Evolutionary conservation across 805 yeast genomes (phyloP).

Genomic region (Starmerella tilneyi): DNA sequence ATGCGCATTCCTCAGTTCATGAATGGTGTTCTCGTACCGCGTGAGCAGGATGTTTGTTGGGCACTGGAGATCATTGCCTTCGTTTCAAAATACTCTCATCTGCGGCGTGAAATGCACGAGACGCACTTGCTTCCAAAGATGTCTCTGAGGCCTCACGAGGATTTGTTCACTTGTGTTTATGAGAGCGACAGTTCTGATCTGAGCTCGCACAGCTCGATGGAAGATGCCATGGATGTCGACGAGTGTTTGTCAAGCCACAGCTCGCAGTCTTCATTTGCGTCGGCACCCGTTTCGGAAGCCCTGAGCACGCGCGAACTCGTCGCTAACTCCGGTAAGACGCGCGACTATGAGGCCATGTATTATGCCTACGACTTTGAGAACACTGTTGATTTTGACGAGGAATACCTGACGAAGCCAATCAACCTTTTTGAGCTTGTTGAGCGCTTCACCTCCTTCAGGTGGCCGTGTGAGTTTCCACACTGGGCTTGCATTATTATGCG

Average conservation of each 20-base stretch:
- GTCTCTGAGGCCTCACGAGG: conserved; percentile 34
- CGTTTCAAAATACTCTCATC: conserved; percentile 77
- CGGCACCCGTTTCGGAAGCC: background rate
- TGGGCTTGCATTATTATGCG: conserved; percentile 99
- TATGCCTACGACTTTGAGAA: conserved; percentile 30
- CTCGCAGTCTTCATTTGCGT: conserved; percentile 1
- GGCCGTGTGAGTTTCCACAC: conserved; percentile 73
- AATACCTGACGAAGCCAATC: conserved; percentile 36
- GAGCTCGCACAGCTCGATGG: conserved; percentile 5
- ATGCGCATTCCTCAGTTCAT: conserved; percentile 40
- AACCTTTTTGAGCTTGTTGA: conserved; percentile 88
- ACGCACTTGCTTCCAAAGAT: conserved; percentile 66
- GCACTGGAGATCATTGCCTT: conserved; percentile 84
- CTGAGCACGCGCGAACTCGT: no score
- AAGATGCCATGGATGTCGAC: background rate
- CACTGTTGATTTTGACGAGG: conserved; percentile 35
- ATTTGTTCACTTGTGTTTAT: conserved; percentile 6
- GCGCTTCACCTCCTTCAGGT: conserved; percentile 62
- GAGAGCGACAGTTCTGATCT: conserved; percentile 12
- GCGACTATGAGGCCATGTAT: conserved; percentile 5
- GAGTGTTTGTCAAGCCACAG: conserved; percentile 2
- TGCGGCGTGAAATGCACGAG: conserved; percentile 62
- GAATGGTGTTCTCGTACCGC: conserved; percentile 71
- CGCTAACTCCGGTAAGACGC: background rate
- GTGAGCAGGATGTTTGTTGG: conserved; percentile 91